Evolutionary conservation across 805 yeast species (phyloP).

Genomic region (Yamadazyma olivae): DNA sequence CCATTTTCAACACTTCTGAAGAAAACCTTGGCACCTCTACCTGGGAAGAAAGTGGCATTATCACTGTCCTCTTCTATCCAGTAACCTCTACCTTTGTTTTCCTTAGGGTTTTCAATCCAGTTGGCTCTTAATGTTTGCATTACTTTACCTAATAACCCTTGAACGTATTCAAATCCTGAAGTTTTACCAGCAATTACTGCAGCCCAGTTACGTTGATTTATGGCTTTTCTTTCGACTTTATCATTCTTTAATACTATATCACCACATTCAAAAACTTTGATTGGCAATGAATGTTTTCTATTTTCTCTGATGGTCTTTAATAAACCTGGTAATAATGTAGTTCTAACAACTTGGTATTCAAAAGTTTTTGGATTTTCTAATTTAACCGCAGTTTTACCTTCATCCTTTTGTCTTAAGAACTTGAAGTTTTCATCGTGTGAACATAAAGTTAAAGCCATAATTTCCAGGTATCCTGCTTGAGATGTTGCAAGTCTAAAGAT

Average conservation of each 20-base stretch:
- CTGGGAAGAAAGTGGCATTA: slow-evolving; percentile 85
- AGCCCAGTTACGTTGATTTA: slow-evolving; percentile 91
- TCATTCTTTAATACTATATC: slow-evolving; percentile 88
- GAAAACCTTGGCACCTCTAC: slow-evolving; percentile 89
- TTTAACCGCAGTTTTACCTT: slow-evolving; percentile 75
- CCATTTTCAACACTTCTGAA: slow-evolving; percentile 65
- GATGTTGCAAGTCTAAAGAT: slow-evolving; percentile 88
- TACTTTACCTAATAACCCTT: slow-evolving; percentile 90
- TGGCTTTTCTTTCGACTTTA: slow-evolving; percentile 80
- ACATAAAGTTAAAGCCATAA: slow-evolving; percentile 90
- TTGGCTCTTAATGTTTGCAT: slow-evolving; percentile 94
- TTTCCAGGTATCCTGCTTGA: slow-evolving; percentile 95
- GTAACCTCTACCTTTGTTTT: slow-evolving; percentile 65
- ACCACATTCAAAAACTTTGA: slow-evolving; percentile 92
- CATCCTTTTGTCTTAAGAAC: slow-evolving; percentile 73
- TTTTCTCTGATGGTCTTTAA: slow-evolving; percentile 94
- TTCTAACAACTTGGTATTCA: slow-evolving; percentile 97
- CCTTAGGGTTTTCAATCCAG: slow-evolving; percentile 62
- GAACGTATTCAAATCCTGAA: slow-evolving; percentile 91
- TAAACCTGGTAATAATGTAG: slow-evolving; percentile 89
- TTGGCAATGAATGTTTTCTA: slow-evolving; percentile 92
- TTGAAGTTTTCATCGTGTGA: slow-evolving; percentile 97
- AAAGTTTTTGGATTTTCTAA: slow-evolving; percentile 94
- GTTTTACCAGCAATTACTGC: slow-evolving; percentile 93
- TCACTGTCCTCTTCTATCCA: slow-evolving; percentile 75